Evolutionary conservation across 306 rosid genomes (phyloP).

Genomic region (Heteromeles arbutifolia): DNA sequence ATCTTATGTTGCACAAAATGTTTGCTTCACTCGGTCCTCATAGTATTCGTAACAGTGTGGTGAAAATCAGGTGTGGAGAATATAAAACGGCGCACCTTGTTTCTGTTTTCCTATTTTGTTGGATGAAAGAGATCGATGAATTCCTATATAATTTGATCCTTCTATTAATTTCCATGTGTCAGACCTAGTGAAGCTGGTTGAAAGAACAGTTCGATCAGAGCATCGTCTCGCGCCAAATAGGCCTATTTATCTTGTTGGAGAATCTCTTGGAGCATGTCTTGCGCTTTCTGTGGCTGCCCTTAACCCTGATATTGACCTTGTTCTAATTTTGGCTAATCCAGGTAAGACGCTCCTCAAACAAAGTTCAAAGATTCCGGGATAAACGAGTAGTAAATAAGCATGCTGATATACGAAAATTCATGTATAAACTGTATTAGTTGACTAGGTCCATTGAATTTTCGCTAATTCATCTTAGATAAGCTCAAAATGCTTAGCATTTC

Average conservation of each 20-base stretch:
- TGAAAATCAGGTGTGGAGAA: neutral
- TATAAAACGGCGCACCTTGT: neutral
- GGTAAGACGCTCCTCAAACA: constrained; percentile 28
- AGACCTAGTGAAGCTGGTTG: constrained; percentile 77
- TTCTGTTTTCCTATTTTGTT: neutral
- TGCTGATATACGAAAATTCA: neutral
- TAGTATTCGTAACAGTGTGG: neutral
- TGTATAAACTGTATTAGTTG: neutral
- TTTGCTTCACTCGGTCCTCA: neutral
- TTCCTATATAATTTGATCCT: constrained; percentile 7
- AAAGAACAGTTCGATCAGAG: constrained; percentile 49
- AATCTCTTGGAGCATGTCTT: constrained; percentile 82
- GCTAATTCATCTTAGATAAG: neutral
- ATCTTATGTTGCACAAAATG: neutral
- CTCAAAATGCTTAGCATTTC: neutral
- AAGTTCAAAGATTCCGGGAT: neutral
- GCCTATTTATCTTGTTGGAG: constrained; percentile 86
- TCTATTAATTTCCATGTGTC: constrained; percentile 13
- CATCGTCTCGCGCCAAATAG: constrained; percentile 44
- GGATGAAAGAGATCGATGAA: neutral
- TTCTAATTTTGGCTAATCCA: constrained; percentile 76
- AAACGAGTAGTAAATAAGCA: neutral
- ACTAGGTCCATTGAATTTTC: neutral
- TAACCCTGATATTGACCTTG: constrained; percentile 74
- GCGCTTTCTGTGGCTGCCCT: constrained; percentile 79